Evolutionary conservation across 768 basidiomycete genomes (phyloP).

Genomic region (Gloeopeniophorella convolvens): DNA sequence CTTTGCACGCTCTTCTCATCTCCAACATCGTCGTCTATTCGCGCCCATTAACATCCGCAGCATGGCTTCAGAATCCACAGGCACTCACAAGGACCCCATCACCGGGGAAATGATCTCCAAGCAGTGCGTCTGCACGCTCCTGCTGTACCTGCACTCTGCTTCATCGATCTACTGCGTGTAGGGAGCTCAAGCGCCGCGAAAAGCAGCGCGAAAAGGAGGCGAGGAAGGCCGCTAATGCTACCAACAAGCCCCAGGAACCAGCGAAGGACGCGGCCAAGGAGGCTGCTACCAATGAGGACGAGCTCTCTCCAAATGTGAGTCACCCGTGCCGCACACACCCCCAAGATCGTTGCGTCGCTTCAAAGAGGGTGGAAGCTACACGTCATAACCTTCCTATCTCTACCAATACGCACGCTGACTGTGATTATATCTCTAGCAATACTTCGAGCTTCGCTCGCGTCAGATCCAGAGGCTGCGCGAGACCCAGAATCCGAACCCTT

Average conservation of each 20-base stretch:
- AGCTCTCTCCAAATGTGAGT: slow-evolving; percentile 87
- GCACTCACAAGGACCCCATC: slow-evolving; percentile 65
- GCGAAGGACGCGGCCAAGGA: slow-evolving; percentile 31
- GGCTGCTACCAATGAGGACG: slow-evolving; percentile 54
- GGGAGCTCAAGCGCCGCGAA: slow-evolving; percentile 90
- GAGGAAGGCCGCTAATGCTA: slow-evolving; percentile 74
- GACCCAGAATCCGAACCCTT: slow-evolving; percentile 85
- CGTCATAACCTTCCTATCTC: background rate
- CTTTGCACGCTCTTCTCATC: background rate
- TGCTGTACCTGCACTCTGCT: slow-evolving; percentile 19
- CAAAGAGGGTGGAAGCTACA: background rate
- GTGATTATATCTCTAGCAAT: slow-evolving; percentile 58
- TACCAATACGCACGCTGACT: background rate
- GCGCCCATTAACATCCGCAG: background rate
- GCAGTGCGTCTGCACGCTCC: slow-evolving; percentile 48
- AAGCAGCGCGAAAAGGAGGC: slow-evolving; percentile 71
- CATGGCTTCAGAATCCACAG: slow-evolving; percentile 36
- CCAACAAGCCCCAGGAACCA: slow-evolving; percentile 39
- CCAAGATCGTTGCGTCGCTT: background rate
- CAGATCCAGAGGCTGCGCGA: slow-evolving; percentile 81
- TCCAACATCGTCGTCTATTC: background rate
- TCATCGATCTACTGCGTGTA: slow-evolving; percentile 33
- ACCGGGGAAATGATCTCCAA: slow-evolving; percentile 98
- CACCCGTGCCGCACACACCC: background rate
- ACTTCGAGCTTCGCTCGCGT: slow-evolving; percentile 88